Evolutionary conservation across 768 basidiomycete species (phyloP).

Genomic region (Tubosaeta sp.): DNA sequence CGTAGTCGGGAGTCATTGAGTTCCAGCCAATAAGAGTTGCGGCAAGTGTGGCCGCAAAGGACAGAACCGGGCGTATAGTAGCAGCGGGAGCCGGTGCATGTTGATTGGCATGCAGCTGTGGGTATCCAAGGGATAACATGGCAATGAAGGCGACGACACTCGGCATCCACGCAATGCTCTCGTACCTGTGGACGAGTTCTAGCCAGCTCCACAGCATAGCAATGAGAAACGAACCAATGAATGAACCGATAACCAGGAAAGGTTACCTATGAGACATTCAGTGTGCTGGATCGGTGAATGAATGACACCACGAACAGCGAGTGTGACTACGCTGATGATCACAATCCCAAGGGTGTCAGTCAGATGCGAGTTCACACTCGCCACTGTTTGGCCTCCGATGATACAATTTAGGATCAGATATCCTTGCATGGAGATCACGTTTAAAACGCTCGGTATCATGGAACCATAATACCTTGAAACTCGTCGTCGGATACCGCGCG

Average conservation of each 20-base stretch:
- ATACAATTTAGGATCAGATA: slow-evolving; percentile 59
- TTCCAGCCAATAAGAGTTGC: slow-evolving; percentile 44
- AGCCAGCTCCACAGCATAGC: background rate
- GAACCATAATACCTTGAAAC: slow-evolving; percentile 36
- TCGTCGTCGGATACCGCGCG: background rate
- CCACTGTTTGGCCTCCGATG: slow-evolving; percentile 57
- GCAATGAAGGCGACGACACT: slow-evolving; percentile 64
- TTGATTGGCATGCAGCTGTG: slow-evolving; percentile 49
- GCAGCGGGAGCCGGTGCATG: slow-evolving; percentile 33
- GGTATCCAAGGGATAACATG: slow-evolving; percentile 63
- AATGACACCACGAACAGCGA: slow-evolving; percentile 21
- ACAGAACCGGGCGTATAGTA: slow-evolving; percentile 33
- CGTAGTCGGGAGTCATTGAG: slow-evolving; percentile 44
- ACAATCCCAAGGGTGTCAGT: slow-evolving; percentile 31
- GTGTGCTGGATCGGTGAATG: background rate
- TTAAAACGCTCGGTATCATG: slow-evolving; percentile 40
- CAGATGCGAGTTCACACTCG: slow-evolving; percentile 39
- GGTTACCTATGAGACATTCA: slow-evolving; percentile 39
- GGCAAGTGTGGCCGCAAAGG: slow-evolving; percentile 42
- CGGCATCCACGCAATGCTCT: slow-evolving; percentile 74
- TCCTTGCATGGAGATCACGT: slow-evolving; percentile 49
- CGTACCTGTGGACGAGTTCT: slow-evolving; percentile 50
- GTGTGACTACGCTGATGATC: slow-evolving; percentile 30
- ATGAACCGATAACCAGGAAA: slow-evolving; percentile 65
- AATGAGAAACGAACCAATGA: slow-evolving; percentile 40